Base-by-base conservation (phyloP, 257 asterid species). In the Solanum clarkiae region DNA sequence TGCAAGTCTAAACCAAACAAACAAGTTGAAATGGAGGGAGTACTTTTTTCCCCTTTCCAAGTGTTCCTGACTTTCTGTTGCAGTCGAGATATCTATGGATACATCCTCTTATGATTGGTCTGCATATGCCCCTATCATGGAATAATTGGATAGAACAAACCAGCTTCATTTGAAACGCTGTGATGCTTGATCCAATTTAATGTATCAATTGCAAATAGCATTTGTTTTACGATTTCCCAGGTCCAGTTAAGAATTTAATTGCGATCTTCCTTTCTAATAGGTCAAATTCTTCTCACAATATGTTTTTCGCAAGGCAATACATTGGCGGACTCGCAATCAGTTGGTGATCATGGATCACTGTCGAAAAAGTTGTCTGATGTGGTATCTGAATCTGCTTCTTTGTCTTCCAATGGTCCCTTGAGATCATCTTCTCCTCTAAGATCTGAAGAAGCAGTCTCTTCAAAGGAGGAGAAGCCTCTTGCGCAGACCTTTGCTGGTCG, bases 281-380 rank as follows among this genome's bases (percentile, higher is more conserved):
- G 99, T 86, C 93, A 93, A 89, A 97, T 97, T 89, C 99, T 95
- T 84, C 91, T 95, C 88, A 93, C 98, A 0, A 92, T 95, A 84
- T 86, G 95, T 92, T 90, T 93, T 91, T 88, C 95, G 11, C 95
- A 92, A 86, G 91, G 88, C 86, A 93, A 91, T 89, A 24, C 87
- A 55, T 81, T 87, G 51, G 84, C 79, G 87, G 99, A 95, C 82
- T 86, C 88, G 83, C 95, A 91, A 82, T 60, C 91, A 26, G 83
- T 26, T 68, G 87, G 86, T 84, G 93, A 91, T 87, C 86, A 88
- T 80, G 85, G 81, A 55, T 56, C 84, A 49, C 24, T 88, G 84
- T 85, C 92, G 13, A 90, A 91, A 90, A 95, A 88, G 89, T 59
- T 15, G 83, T 79, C 85, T 51, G 97, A 92, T 59, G 44, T 77